A percentile compares a stretch with the other conserved stretches of the same genome.
These are phyloP conservation scores for Monilinia laxa DNA, from an alignment of 2,329 filamentous ascomycete genomes.

Conservation along the genomic window DNA sequence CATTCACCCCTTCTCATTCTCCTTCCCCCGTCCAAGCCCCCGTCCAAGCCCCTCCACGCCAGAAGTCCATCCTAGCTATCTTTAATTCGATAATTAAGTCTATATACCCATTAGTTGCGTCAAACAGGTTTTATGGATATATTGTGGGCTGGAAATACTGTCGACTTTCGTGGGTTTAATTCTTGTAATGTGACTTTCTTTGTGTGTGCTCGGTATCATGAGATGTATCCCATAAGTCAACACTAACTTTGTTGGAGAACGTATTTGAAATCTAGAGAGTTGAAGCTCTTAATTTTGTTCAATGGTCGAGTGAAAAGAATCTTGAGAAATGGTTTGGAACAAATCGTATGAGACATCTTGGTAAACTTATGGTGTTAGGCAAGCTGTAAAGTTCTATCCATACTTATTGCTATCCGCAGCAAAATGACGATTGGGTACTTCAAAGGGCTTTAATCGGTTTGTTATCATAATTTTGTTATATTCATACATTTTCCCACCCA, in stretches of 20 bases:
- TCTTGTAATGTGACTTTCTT: too few species aligned
- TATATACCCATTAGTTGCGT: not conserved
- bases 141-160: not conserved
- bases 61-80: not conserved
- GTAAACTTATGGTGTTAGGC: too few species aligned
- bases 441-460: not conserved
- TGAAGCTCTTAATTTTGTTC: not conserved
- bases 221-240: too few species aligned
- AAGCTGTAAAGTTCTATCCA: not conserved
- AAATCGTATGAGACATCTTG: not conserved
- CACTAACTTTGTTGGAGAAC: too few species aligned
- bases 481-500: not conserved
- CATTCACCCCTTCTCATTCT: too few species aligned
- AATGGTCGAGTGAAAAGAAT: not conserved
- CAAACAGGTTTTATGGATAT: not conserved
- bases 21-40: not conserved
- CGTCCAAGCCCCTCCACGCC: not conserved
- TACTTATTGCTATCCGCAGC: not conserved
- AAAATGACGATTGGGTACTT: not conserved
- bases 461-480: not conserved
- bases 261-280: not conserved
- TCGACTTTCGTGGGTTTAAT: not conserved
- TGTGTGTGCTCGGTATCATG: not conserved
- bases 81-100: not conserved
- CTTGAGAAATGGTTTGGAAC: not conserved